phyloP scores from a whole-genome alignment of 2,329 filamentous ascomycete genomes.

The Ophiostoma sp. region DNA sequence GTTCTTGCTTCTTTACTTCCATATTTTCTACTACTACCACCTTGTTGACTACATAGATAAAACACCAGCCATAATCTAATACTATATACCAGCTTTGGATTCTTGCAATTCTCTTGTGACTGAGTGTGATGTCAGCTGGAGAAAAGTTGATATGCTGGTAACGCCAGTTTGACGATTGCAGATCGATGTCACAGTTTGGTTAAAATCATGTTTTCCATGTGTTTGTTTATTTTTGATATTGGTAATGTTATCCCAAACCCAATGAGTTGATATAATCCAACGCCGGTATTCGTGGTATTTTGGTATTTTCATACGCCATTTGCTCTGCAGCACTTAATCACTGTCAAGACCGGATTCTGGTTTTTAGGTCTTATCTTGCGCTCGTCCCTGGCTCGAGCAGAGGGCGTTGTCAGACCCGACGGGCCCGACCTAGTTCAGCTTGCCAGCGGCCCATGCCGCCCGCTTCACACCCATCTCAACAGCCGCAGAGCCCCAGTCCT shows the following conservation, averaged over 20 bases:
- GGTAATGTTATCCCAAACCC: neutral
- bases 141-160: neutral
- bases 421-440: slow-evolving; percentile 36
- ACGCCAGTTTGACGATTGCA: neutral
- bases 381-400: neutral
- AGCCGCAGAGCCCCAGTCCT: slow-evolving; percentile 91
- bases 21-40: neutral
- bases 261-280: slow-evolving; percentile 14
- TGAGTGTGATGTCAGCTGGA: neutral
- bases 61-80: slow-evolving; percentile 9
- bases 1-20: neutral
- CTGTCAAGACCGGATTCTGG: neutral
- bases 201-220: neutral
- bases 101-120: neutral
- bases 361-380: neutral
- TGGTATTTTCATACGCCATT: neutral
- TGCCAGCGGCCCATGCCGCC: slow-evolving; percentile 73
- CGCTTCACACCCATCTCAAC: slow-evolving; percentile 91
- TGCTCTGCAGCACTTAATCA: neutral
- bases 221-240: neutral
- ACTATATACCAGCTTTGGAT: neutral
- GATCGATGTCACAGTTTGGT: neutral
- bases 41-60: slow-evolving; percentile 12
- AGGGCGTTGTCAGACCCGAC: neutral
- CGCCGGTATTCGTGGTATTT: neutral